Conservation (phyloP, 495 filamentous ascomycete species). For the Chaetomium tenue region DNA sequence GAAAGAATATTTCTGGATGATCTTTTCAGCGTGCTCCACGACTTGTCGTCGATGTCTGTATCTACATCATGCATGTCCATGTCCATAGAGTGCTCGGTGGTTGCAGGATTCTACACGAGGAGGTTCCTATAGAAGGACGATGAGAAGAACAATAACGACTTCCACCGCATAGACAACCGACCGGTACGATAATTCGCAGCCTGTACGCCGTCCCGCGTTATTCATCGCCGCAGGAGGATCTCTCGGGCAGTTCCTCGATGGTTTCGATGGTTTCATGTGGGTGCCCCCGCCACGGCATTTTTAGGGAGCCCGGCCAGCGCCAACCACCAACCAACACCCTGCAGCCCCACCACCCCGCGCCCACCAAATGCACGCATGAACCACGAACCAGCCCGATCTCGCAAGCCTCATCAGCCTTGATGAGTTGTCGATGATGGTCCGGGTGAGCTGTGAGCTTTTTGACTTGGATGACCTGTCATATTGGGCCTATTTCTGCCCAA, state of each 20-base stretch:
- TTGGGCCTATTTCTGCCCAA: slow-evolving; percentile 3
- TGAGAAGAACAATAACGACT: background rate
- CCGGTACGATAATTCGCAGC: too few relatives aligned
- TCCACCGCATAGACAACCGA: background rate
- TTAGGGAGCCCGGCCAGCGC: slow-evolving; percentile 16
- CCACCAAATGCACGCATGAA: slow-evolving; percentile 4
- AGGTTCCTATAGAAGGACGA: background rate
- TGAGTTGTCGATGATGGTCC: background rate
- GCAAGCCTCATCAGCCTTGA: background rate
- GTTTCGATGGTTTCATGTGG: slow-evolving; percentile 12
- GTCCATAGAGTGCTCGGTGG: too few relatives aligned
- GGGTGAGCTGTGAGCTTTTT: background rate
- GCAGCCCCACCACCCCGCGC: slow-evolving; percentile 12
- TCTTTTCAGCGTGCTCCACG: background rate
- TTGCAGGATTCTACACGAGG: background rate
- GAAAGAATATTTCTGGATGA: background rate
- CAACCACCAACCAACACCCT: slow-evolving; percentile 11
- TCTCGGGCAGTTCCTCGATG: background rate
- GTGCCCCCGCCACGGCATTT: slow-evolving; percentile 26
- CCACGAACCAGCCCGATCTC: background rate
- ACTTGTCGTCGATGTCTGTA: too few relatives aligned
- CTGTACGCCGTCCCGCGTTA: background rate
- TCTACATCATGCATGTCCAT: background rate
- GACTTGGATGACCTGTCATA: background rate
- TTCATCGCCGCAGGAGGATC: background rate